Evolutionary conservation across 495 filamentous ascomycete genomes (phyloP), one percentile per base, ranked within the genome.

Genomic region (Daldinia loculata): DNA sequence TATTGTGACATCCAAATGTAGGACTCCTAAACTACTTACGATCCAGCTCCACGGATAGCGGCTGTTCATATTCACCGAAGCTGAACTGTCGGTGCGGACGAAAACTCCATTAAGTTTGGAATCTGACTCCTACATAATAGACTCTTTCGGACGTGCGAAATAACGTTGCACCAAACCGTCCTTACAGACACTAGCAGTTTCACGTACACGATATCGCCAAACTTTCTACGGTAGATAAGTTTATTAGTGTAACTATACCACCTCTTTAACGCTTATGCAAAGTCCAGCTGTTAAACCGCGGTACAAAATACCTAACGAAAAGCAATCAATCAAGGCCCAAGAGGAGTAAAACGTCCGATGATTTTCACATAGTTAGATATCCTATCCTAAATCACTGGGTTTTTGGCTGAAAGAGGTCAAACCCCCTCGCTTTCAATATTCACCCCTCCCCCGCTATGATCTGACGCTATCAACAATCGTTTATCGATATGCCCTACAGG

Each of bases 401-500:
- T 24, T 38, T 30, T 17, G 12, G 15, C 12, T 32, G 29, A 11
- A 29, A 51, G 27, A 48, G 63, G 43, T 59, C 45, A 60, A 22
- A 52, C 51, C 57, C 41, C 27, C 32, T 61, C 43, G 15, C 27
- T 55, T 56, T 45, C 59, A 60, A 43, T 45, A 39, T 34, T 61
- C 55, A 48, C 70, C 70, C 66, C 66, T 69, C 70, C 70, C 70
- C 70, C 70, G 62, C 70, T 61, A 60, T 69, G 66, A 73, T 73
- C 62, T 73, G 70, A 73, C 62, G 38, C 66, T 63, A 59, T 69
- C 56, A 26, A 27, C 26, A 29, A 53, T 53, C 53, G 19, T 58
- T 73, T 73, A 73, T 73, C 70, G 70, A 73, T 73, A 73, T 66
- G 70, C 70, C 70, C 66, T 73, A 73, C 70, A 56, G 56, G 65